Evolutionary conservation across 257 asterid genomes (phyloP).

Genomic region (Fraxinus pennsylvanica): DNA sequence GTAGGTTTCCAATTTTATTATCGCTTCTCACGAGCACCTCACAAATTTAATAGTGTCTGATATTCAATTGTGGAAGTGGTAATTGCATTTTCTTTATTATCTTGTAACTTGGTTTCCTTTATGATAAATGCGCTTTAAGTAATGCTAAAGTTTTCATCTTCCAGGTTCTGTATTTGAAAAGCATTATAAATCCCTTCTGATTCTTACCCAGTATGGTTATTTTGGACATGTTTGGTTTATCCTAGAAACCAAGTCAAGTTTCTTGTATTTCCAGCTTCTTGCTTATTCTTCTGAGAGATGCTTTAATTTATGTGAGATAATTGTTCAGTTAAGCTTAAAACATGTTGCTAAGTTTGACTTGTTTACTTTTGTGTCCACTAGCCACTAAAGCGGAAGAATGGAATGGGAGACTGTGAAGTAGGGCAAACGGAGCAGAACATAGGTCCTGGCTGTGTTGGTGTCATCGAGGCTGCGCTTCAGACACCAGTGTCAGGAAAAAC

Average conservation of each 20-base stretch:
- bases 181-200: neutral
- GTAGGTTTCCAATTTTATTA: constrained; percentile 2
- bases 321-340: constrained; percentile 7
- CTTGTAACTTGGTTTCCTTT: constrained; percentile 1
- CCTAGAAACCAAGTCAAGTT: neutral
- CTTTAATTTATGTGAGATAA: constrained; percentile 12
- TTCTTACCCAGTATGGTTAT: neutral
- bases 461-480: constrained; percentile 40
- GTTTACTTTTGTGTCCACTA: constrained; percentile 31
- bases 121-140: neutral
- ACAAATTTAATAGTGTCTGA: constrained; percentile 1
- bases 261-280: constrained; percentile 10
- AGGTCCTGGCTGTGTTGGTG: constrained; percentile 40
- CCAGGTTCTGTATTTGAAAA: neutral
- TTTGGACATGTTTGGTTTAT: constrained; percentile 7
- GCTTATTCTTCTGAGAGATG: neutral
- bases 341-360: constrained; percentile 27
- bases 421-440: constrained; percentile 48
- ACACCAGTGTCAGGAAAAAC: constrained; percentile 78
- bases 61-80: neutral
- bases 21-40: neutral
- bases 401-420: constrained; percentile 45
- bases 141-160: neutral
- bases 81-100: neutral
- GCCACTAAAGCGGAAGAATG: constrained; percentile 71